Conservation (phyloP, 2,329 filamentous ascomycete genomes). For the Pseudomassariella vexata region DNA sequence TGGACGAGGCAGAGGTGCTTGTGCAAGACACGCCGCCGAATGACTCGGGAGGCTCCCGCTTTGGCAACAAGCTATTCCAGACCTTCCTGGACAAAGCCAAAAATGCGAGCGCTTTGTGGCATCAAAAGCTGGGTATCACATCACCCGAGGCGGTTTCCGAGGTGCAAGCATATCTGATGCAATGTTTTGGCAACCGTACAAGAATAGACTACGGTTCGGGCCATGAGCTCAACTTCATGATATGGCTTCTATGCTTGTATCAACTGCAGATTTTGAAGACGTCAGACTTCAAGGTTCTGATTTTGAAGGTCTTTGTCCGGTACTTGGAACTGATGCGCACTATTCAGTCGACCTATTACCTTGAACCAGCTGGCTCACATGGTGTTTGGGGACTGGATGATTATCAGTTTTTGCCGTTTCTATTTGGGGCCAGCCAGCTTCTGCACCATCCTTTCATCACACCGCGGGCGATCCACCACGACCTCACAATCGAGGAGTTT, state of each 20-base stretch:
- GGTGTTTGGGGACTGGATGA: conserved; percentile 98
- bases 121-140: conserved; percentile 50
- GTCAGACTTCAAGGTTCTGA: conserved; percentile 66
- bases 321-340: conserved; percentile 85
- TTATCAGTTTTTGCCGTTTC: conserved; percentile 93
- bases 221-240: conserved; percentile 93
- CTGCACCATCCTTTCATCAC: conserved; percentile 78
- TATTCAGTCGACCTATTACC: conserved; percentile 88
- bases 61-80: conserved; percentile 90
- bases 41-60: conserved; percentile 82
- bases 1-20: conserved; percentile 63
- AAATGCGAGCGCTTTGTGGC: conserved; percentile 55
- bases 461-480: conserved; percentile 78
- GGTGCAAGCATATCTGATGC: conserved; percentile 69
- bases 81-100: conserved; percentile 68
- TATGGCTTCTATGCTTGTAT: conserved; percentile 93
- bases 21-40: conserved; percentile 69
- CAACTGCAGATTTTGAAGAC: conserved; percentile 62
- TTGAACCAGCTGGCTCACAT: conserved; percentile 94
- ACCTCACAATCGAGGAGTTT: conserved; percentile 81
- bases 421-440: conserved; percentile 89
- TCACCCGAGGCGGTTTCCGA: conserved; percentile 57
- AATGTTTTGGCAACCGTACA: conserved; percentile 79
- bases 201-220: conserved; percentile 96
- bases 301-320: conserved; percentile 71